phyloP scores from a whole-genome alignment of 208 protist genomes.

The Wallacemonas sp. region DNA sequence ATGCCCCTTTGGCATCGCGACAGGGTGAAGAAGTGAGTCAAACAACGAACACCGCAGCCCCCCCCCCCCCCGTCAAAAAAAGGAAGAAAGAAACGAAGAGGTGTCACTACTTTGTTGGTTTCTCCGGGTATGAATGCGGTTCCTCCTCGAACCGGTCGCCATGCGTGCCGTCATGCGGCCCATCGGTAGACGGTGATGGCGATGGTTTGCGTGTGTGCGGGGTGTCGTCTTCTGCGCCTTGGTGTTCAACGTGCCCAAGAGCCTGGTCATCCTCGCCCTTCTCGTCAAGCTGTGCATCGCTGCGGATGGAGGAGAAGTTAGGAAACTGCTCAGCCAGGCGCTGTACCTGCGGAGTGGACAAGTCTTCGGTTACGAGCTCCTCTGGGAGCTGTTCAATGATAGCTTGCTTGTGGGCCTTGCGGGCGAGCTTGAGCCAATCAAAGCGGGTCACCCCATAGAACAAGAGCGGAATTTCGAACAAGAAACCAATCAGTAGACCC shows the following conservation, averaged over 20 bases:
- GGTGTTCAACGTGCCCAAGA: not conserved
- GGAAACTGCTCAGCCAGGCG: conserved; percentile 5
- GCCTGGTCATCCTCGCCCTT: not conserved
- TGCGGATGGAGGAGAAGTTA: not conserved
- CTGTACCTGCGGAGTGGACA: conserved; percentile 10
- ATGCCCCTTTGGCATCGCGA: no score
- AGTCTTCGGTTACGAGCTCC: conserved; percentile 3
- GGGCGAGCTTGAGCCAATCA: conserved; percentile 50
- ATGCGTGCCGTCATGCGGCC: not conserved
- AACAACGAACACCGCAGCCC: no score
- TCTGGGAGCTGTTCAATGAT: conserved; percentile 7
- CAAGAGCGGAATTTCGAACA: conserved; percentile 57
- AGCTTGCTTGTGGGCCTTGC: conserved; percentile 30
- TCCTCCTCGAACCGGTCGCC: not conserved
- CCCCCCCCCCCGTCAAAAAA: not conserved
- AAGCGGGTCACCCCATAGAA: conserved; percentile 45
- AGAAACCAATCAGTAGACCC: conserved; percentile 52
- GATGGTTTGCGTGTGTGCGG: conserved; percentile 2
- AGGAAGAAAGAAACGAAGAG: no score
- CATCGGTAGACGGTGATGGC: not conserved
- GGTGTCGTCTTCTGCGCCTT: not conserved
- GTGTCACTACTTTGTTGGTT: no score
- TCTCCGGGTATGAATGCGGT: no score
- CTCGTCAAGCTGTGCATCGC: not conserved
- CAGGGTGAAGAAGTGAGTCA: not conserved